Percentiles rank a stretch among this genome's conserved stretches.
Evolutionary conservation across 2,329 filamentous ascomycete genomes (phyloP).

Genomic region (Emergomyces orientalis): DNA sequence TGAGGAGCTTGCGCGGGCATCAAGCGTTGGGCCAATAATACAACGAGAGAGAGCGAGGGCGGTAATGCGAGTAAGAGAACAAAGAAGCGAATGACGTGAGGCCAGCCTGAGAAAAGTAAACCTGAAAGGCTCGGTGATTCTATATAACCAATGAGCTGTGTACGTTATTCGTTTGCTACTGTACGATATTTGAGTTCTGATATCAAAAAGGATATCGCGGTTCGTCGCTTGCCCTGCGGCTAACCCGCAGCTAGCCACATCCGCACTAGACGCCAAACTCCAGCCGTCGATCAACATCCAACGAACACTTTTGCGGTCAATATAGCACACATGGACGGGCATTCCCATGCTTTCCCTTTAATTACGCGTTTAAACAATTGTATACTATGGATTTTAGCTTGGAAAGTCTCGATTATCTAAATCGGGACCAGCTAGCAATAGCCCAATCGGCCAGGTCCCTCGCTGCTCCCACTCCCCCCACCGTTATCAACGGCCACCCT

Average conservation of each 20-base stretch:
- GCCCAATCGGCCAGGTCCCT: background rate
- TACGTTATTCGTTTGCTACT: background rate
- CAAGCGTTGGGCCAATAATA: background rate
- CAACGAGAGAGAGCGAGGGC: background rate
- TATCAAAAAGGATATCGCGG: background rate
- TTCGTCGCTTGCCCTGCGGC: background rate
- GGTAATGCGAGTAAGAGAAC: background rate
- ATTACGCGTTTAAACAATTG: background rate
- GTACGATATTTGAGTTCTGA: background rate
- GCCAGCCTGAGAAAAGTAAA: background rate
- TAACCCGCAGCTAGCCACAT: background rate
- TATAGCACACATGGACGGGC: background rate
- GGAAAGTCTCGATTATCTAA: conserved; percentile 3
- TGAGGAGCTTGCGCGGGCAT: background rate
- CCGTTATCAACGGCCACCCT: background rate
- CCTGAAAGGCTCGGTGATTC: too few relatives aligned
- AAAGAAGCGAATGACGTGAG: background rate
- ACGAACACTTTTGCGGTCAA: background rate
- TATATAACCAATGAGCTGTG: background rate
- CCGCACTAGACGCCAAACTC: background rate
- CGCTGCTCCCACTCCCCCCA: background rate
- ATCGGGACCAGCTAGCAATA: background rate
- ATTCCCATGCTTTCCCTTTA: background rate
- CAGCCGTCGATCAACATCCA: background rate
- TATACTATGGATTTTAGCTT: background rate